Evolutionary conservation across 208 protist species (phyloP).

Genomic region (Angomonas ambiguus): DNA sequence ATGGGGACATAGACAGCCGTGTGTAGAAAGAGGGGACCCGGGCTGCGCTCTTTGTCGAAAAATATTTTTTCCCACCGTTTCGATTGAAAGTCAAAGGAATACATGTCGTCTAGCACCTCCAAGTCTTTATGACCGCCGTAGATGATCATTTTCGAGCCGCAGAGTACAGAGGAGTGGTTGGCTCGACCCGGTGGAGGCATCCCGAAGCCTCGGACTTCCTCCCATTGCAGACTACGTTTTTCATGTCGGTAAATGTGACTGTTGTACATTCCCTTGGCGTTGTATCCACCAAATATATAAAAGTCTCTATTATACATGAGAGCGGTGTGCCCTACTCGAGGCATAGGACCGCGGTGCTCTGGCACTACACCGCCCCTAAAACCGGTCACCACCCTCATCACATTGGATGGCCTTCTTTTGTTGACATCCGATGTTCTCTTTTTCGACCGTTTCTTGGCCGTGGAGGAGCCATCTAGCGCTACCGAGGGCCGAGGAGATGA

Average conservation of each 20-base stretch:
- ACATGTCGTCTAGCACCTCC: slow-evolving; percentile 82
- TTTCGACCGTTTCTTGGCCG: too few species aligned
- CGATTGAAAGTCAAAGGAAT: slow-evolving; percentile 51
- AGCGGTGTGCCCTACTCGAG: slow-evolving; percentile 72
- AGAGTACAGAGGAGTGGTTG: slow-evolving; percentile 66
- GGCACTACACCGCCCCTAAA: slow-evolving; percentile 61
- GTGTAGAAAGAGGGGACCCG: slow-evolving; percentile 81
- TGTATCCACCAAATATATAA: slow-evolving; percentile 79
- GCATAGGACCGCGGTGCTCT: slow-evolving; percentile 63
- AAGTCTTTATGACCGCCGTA: slow-evolving; percentile 71
- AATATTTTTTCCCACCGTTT: slow-evolving; percentile 73
- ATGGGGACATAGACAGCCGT: slow-evolving; percentile 59
- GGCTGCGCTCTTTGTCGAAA: slow-evolving; percentile 54
- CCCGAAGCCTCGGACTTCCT: slow-evolving; percentile 67
- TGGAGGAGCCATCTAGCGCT: too few species aligned
- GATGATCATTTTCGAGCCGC: slow-evolving; percentile 72
- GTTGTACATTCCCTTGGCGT: slow-evolving; percentile 56
- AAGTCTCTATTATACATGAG: slow-evolving; percentile 65
- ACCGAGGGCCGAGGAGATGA: too few species aligned
- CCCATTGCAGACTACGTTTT: slow-evolving; percentile 80
- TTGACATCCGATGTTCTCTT: neutral
- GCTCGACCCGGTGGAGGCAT: slow-evolving; percentile 65
- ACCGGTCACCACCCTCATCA: slow-evolving; percentile 21
- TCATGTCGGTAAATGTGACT: slow-evolving; percentile 62
- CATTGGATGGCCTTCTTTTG: neutral